Base-by-base conservation (phyloP, 2,329 filamentous ascomycete genomes). In the Paraphoma sp. region DNA sequence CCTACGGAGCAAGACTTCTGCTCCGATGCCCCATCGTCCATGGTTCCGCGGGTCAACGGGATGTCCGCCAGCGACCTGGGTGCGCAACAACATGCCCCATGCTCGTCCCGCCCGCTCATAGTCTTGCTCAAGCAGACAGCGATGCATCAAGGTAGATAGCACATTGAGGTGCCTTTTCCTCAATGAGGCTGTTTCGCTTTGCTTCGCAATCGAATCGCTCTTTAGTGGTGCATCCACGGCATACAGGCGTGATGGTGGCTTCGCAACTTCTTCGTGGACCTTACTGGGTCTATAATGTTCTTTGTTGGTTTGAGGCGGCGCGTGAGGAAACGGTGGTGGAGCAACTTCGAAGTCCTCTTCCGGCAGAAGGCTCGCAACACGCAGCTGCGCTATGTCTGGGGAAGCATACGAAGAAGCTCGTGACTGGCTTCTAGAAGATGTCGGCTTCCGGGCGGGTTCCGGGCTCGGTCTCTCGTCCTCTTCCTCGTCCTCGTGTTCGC, bases 1-100 rank as follows among this genome's bases (percentile, higher is more conserved):
- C 60, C 76, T 76, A 14, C 89, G 85, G 78, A 96, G 87, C 53
- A 97, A 78, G 17, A 97, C 86, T 77, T 97, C 93, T 2, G 91
- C 92, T 0, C 92, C 93, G 44, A 97, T 84, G 12, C 89, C 89
- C 94, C 93, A 97, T 62, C 90, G 84, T 36, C 86, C 84, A 67
- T 88, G 83, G 17, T 81, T 81, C 40, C 92, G 85, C 46, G 94
- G 75, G 71, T 97, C 92, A 17, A 93, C 81, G 6, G 79, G 78
- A 46, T 76, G 74, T 3, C 67, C 65, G 33, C 86, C 87, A 54
- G 78, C 70, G 23, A 88, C 79, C 48, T 83, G 84, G 45, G 86
- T 83, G 47, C 89, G 85, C 45, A 93, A 73, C 31, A 97, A 82
- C 62, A 96, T 78, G 1, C 87, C 89, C 82, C 92, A 94, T 0